A percentile compares a stretch with the other conserved stretches of the same genome.
phyloP scores from a whole-genome alignment of 2,329 filamentous ascomycete genomes.

The Metarhizium anisopliae region DNA sequence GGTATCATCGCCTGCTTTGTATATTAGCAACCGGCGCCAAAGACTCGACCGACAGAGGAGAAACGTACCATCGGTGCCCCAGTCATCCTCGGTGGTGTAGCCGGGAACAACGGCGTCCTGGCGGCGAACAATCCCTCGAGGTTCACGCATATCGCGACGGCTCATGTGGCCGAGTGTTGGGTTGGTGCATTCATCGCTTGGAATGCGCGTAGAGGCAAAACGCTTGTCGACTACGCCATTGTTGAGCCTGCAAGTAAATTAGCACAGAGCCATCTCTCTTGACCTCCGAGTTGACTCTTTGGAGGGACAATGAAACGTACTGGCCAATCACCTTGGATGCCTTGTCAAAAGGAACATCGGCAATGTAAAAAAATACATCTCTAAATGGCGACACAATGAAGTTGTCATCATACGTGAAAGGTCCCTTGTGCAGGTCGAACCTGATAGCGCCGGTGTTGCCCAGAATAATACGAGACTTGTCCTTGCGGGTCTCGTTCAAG shows the following conservation, averaged over 20 bases:
- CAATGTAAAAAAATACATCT: constrained; percentile 43
- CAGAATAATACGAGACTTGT: constrained; percentile 45
- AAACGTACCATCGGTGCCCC: constrained; percentile 34
- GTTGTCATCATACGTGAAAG: constrained; percentile 45
- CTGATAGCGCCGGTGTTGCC: constrained; percentile 52
- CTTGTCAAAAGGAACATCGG: constrained; percentile 37
- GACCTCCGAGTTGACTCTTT: neutral
- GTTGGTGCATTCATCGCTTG: constrained; percentile 38
- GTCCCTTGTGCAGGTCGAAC: constrained; percentile 54
- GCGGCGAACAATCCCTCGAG: constrained; percentile 34
- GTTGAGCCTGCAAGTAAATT: constrained; percentile 29
- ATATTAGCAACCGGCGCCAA: neutral
- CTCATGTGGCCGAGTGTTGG: constrained; percentile 24
- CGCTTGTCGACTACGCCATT: constrained; percentile 25
- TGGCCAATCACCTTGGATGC: constrained; percentile 26
- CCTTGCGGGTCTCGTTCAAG: constrained; percentile 39
- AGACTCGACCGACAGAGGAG: neutral
- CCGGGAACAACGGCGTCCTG: constrained; percentile 38
- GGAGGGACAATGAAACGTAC: constrained; percentile 8
- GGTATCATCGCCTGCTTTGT: constrained; percentile 40
- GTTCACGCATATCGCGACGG: constrained; percentile 15
- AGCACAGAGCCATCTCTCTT: neutral
- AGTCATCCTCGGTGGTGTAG: constrained; percentile 48
- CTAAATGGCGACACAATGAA: constrained; percentile 49
- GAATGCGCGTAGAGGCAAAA: constrained; percentile 26